These are phyloP conservation scores for Tetradesmus obliquus DNA, from an alignment of 139 green algal genomes.

Conservation along the genomic window DNA sequence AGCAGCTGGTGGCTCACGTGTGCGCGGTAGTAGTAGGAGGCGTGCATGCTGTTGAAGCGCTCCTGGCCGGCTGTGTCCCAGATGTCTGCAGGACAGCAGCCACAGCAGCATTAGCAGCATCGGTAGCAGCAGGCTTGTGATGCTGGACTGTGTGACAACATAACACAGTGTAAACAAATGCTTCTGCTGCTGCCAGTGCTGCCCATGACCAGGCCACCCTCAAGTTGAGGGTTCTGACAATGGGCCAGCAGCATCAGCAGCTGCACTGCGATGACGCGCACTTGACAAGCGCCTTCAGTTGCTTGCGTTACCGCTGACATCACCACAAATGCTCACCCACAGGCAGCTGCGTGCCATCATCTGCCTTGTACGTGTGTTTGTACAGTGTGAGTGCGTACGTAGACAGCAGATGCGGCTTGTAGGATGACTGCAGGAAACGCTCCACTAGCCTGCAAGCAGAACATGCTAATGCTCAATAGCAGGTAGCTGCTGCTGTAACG, in stretches of 20 bases:
- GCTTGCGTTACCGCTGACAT: background rate
- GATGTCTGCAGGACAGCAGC: conserved; percentile 56
- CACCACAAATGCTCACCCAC: conserved; percentile 45
- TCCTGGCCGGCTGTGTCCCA: conserved; percentile 61
- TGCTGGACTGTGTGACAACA: background rate
- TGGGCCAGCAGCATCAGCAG: background rate
- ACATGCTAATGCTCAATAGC: background rate
- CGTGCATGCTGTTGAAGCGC: conserved; percentile 79
- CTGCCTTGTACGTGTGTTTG: conserved; percentile 64
- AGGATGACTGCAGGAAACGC: conserved; percentile 75
- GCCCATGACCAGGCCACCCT: no score
- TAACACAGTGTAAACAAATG: background rate
- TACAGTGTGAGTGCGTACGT: conserved; percentile 80
- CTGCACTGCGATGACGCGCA: background rate
- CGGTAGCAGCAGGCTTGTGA: background rate
- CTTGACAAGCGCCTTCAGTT: background rate
- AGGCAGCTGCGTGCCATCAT: conserved; percentile 53
- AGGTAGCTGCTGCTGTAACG: background rate
- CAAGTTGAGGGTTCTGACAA: no score
- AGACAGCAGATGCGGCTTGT: conserved; percentile 73
- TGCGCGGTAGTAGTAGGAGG: conserved; percentile 76
- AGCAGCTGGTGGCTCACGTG: conserved; percentile 33
- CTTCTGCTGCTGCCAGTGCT: background rate
- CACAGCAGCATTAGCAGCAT: background rate
- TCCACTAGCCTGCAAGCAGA: conserved; percentile 67